phyloP scores from a whole-genome alignment of 169 alveolate genomes.

The Toxoplasma gondii region DNA sequence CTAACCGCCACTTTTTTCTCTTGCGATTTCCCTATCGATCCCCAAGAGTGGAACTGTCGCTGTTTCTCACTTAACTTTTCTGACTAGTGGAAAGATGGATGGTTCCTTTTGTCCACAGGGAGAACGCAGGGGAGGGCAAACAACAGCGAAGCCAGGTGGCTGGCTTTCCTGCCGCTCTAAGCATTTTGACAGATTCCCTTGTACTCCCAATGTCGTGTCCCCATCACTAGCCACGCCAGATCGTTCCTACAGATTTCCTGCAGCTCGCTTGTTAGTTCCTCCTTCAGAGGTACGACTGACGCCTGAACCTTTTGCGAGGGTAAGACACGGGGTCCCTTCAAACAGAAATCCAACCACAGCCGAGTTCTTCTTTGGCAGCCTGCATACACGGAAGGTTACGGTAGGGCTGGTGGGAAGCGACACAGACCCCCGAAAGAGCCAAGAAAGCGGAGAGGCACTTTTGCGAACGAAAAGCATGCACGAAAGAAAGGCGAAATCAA shows the following conservation, averaged over 20 bases:
- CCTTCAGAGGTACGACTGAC: not conserved
- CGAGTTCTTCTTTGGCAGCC: no score
- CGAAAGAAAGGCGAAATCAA: not conserved
- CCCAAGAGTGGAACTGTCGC: no score
- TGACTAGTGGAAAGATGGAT: not conserved
- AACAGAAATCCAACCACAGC: no score
- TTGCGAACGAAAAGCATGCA: no score
- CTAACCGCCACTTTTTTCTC: no score
- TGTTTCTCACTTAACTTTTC: no score
- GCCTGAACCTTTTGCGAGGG: not conserved
- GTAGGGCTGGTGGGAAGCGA: no score
- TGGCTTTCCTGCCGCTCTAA: not conserved
- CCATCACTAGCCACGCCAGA: not conserved
- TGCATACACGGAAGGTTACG: no score
- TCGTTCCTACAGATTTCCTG: not conserved
- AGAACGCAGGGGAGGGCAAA: not conserved
- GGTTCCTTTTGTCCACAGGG: not conserved
- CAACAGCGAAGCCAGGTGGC: not conserved
- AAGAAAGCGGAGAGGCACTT: no score
- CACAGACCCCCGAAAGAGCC: no score
- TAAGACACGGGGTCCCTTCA: no score
- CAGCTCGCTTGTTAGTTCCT: not conserved
- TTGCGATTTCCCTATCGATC: no score
- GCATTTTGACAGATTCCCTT: not conserved
- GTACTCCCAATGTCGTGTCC: not conserved